These are phyloP conservation scores for Metschnikowia koreensis DNA, from an alignment of 805 yeast genomes.

Conservation along the genomic window DNA sequence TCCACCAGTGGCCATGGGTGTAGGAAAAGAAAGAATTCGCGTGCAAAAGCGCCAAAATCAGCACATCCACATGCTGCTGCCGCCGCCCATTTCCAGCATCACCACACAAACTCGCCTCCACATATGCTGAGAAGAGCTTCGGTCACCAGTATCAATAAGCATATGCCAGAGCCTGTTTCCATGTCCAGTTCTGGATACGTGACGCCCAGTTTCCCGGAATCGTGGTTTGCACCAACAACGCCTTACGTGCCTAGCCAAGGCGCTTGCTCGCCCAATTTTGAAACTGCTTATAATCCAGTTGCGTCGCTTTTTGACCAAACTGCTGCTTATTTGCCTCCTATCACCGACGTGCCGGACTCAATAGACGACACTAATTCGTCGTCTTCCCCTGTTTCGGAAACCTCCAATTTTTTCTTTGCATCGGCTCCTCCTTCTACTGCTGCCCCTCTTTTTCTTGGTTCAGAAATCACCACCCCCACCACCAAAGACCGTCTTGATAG, in stretches of 20 bases:
- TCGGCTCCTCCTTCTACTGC: neutral
- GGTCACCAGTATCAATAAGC: neutral
- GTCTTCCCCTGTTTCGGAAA: neutral
- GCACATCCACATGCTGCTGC: constrained; percentile 2
- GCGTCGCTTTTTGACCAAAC: neutral
- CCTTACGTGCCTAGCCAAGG: neutral
- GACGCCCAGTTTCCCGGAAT: constrained; percentile 5
- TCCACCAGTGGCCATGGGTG: constrained; percentile 6
- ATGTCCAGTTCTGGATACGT: neutral
- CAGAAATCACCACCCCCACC: neutral
- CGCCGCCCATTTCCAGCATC: neutral
- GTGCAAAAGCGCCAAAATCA: constrained; percentile 47
- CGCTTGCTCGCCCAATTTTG: neutral
- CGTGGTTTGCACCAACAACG: constrained; percentile 1
- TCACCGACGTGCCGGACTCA: neutral
- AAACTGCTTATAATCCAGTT: neutral
- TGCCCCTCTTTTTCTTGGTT: neutral
- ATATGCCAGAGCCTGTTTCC: neutral
- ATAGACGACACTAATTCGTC: neutral
- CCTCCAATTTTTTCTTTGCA: neutral
- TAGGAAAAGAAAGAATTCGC: constrained; percentile 15
- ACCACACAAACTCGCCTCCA: neutral
- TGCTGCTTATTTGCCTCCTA: neutral
- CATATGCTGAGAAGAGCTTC: neutral
- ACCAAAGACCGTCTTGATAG: neutral